These are phyloP conservation scores for Aspergillus cejpii DNA, from an alignment of 2,329 filamentous ascomycete species.

Conservation along the genomic window DNA sequence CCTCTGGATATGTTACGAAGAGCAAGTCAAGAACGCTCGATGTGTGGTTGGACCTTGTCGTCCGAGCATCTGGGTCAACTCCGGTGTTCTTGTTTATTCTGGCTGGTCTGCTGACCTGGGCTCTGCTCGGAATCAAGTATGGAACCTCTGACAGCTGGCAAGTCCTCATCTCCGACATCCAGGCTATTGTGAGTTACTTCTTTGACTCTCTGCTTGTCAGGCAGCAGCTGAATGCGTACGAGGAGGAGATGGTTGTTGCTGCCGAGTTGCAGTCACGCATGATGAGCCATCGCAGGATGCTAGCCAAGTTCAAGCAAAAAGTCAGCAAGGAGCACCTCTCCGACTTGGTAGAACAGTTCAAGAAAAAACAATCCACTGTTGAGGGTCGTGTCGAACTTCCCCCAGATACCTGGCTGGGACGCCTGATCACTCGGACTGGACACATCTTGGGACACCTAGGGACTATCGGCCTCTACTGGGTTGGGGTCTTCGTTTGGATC, in stretches of 20 bases:
- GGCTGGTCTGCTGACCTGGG: slow-evolving; percentile 22
- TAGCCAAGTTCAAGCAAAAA: not conserved
- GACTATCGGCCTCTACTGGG: slow-evolving; percentile 1
- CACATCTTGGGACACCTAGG: slow-evolving; percentile 2
- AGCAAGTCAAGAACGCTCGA: slow-evolving; percentile 4
- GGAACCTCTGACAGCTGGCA: slow-evolving; percentile 18
- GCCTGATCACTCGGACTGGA: not conserved
- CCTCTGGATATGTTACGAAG: not conserved
- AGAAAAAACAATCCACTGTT: no score
- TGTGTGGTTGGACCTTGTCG: slow-evolving; percentile 20
- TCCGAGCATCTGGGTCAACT: slow-evolving; percentile 21
- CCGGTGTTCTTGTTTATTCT: slow-evolving; percentile 27
- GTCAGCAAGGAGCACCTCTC: not conserved
- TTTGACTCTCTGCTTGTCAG: slow-evolving; percentile 26
- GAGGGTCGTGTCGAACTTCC: slow-evolving; percentile 19
- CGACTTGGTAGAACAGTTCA: no score
- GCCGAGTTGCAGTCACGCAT: slow-evolving; percentile 9
- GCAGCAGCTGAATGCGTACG: slow-evolving; percentile 20
- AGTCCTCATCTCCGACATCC: slow-evolving; percentile 22
- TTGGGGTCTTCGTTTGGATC: slow-evolving; percentile 3
- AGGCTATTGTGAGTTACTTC: slow-evolving; percentile 24
- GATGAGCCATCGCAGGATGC: slow-evolving; percentile 7
- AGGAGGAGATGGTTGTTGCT: slow-evolving; percentile 8
- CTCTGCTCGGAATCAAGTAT: slow-evolving; percentile 21
- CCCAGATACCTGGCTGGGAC: slow-evolving; percentile 14